Conservation (phyloP, 306 rosid genomes). For the Rubus idaeus region DNA sequence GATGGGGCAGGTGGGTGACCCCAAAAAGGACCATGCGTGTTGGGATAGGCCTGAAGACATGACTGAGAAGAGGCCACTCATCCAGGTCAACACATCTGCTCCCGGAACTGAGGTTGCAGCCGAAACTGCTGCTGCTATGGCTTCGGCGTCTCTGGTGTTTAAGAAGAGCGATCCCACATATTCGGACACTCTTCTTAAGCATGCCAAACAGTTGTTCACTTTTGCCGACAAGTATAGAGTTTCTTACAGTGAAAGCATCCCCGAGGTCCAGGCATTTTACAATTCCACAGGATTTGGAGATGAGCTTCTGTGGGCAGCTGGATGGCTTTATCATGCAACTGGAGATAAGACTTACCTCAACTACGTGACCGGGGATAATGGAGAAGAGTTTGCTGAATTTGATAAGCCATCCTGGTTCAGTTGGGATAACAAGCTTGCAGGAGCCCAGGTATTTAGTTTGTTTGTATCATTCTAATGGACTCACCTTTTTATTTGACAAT, state of each 20-base stretch:
- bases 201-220: slow-evolving; percentile 75
- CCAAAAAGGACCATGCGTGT: slow-evolving; percentile 70
- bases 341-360: slow-evolving; percentile 61
- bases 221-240: slow-evolving; percentile 68
- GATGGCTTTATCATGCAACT: slow-evolving; percentile 97
- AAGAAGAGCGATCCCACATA: slow-evolving; percentile 53
- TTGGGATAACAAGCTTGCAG: slow-evolving; percentile 98
- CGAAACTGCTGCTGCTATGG: slow-evolving; percentile 97
- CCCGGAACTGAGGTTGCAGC: slow-evolving; percentile 94
- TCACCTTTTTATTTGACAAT: slow-evolving; percentile 1
- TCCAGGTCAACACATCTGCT: slow-evolving; percentile 64
- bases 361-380: slow-evolving; percentile 66
- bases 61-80: slow-evolving; percentile 63
- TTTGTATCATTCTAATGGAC: background rate
- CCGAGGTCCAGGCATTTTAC: slow-evolving; percentile 63
- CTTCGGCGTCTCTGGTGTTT: slow-evolving; percentile 95
- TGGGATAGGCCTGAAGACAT: slow-evolving; percentile 92
- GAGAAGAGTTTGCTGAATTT: slow-evolving; percentile 63
- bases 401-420: slow-evolving; percentile 97
- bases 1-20: slow-evolving; percentile 77
- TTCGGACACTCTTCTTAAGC: slow-evolving; percentile 74
- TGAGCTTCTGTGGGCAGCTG: slow-evolving; percentile 97
- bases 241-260: slow-evolving; percentile 66
- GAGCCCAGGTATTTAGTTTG: slow-evolving; percentile 60
- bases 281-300: slow-evolving; percentile 93